Conservation (phyloP, 306 rosid genomes). For the Castanea sativa region DNA sequence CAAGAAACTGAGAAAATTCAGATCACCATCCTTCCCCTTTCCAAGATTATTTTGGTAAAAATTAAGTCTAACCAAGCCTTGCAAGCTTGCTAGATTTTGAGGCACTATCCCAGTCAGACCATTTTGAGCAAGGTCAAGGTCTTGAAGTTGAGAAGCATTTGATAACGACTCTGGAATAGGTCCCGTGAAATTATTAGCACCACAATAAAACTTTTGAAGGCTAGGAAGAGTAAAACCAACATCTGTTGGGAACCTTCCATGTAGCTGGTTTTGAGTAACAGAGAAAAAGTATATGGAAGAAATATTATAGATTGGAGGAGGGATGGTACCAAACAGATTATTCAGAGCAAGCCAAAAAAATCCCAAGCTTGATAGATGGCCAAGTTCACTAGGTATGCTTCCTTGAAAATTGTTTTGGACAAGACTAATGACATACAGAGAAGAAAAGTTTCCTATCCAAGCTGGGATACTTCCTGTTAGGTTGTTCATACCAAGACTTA, state of each 20-base stretch:
- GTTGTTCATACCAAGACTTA: not conserved
- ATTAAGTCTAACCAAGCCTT: not conserved
- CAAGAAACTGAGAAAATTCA: no score
- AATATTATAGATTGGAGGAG: not conserved
- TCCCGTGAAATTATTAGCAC: not conserved
- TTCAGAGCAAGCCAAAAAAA: slow-evolving; percentile 17
- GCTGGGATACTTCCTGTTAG: slow-evolving; percentile 36
- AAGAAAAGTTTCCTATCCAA: slow-evolving; percentile 43
- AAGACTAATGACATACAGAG: no score
- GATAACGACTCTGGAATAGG: slow-evolving; percentile 38
- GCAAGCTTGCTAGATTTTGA: slow-evolving; percentile 33
- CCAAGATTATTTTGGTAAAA: accelerated
- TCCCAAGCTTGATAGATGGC: slow-evolving; percentile 24
- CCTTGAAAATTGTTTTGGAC: no score
- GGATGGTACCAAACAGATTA: slow-evolving; percentile 32
- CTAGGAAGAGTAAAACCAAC: no score
- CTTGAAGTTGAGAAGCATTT: slow-evolving; percentile 35
- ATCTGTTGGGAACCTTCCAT: no score
- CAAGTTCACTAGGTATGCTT: not conserved
- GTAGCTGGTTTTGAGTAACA: no score
- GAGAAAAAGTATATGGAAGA: no score
- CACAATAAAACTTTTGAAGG: no score
- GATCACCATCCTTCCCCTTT: no score
- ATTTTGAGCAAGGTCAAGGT: slow-evolving; percentile 42
- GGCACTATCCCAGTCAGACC: slow-evolving; percentile 40